A percentile compares a stretch with the other conserved stretches of the same genome.
phyloP scores from a whole-genome alignment of 2,329 filamentous ascomycete genomes.

The Penicillium sp. region DNA sequence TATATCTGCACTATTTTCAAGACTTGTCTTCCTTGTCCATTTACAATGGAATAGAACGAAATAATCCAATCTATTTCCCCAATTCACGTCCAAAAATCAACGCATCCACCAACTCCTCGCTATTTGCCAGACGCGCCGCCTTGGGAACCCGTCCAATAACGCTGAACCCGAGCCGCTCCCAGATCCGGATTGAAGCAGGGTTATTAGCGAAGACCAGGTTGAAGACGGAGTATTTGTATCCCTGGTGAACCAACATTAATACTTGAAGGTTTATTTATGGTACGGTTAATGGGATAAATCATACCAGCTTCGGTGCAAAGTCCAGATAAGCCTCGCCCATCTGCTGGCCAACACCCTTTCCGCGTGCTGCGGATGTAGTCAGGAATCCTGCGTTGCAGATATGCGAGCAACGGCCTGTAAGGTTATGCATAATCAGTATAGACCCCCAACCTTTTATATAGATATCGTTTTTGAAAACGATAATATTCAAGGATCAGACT shows the following conservation, averaged over 20 bases:
- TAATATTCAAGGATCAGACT: too few species aligned
- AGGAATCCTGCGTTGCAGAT: slow-evolving; percentile 49
- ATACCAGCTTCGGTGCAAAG: slow-evolving; percentile 46
- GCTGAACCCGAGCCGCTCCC: slow-evolving; percentile 47
- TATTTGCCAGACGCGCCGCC: slow-evolving; percentile 44
- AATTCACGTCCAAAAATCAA: slow-evolving; percentile 47
- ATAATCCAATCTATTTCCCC: slow-evolving; percentile 25
- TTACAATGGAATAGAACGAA: not conserved
- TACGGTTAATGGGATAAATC: not conserved
- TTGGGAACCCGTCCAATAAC: slow-evolving; percentile 47
- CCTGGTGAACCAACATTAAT: slow-evolving; percentile 28
- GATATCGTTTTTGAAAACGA: not conserved
- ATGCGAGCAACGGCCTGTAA: slow-evolving; percentile 46
- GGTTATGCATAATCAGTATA: slow-evolving; percentile 9
- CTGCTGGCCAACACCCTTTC: slow-evolving; percentile 42
- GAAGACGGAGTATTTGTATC: slow-evolving; percentile 51
- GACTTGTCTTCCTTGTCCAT: not conserved
- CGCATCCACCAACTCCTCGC: slow-evolving; percentile 46
- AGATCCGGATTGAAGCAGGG: slow-evolving; percentile 46
- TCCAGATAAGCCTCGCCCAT: slow-evolving; percentile 48
- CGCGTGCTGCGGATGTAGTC: slow-evolving; percentile 40
- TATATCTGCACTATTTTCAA: not conserved
- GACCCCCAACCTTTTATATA: not conserved
- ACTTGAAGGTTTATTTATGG: not conserved
- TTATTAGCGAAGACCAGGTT: slow-evolving; percentile 51